Percentiles rank a stretch among this genome's conserved stretches.
phyloP scores from a whole-genome alignment of 2,329 filamentous ascomycete genomes.

The Penicillium polonicum region DNA sequence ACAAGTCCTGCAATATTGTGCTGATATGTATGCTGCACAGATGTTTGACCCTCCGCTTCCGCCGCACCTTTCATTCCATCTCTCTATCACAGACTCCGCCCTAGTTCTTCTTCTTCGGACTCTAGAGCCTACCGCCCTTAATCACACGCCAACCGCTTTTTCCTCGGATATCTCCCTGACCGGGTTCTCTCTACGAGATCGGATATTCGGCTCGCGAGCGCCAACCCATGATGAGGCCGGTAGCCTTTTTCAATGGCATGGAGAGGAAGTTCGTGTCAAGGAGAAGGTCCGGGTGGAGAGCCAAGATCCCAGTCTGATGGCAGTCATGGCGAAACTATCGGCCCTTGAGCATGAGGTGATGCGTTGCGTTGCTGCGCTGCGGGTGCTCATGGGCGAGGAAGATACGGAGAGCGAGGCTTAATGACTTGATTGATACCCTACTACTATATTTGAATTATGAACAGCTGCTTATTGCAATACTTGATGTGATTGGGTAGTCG shows the following conservation, averaged over 20 bases:
- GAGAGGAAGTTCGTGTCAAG: slow-evolving; percentile 75
- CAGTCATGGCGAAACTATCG: slow-evolving; percentile 76
- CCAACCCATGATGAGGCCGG: slow-evolving; percentile 79
- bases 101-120: slow-evolving; percentile 69
- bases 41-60: slow-evolving; percentile 64
- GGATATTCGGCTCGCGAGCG: slow-evolving; percentile 51
- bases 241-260: slow-evolving; percentile 67
- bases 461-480: neutral
- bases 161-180: slow-evolving; percentile 64
- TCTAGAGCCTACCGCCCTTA: slow-evolving; percentile 62
- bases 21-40: slow-evolving; percentile 25
- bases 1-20: slow-evolving; percentile 3
- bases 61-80: slow-evolving; percentile 68
- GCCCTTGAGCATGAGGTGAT: slow-evolving; percentile 72
- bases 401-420: slow-evolving; percentile 41
- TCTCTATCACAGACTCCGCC: slow-evolving; percentile 67
- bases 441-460: neutral
- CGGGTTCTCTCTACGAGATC: slow-evolving; percentile 59
- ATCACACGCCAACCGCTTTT: slow-evolving; percentile 63
- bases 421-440: slow-evolving; percentile 6
- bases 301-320: slow-evolving; percentile 82
- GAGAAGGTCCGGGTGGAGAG: slow-evolving; percentile 89
- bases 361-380: slow-evolving; percentile 68
- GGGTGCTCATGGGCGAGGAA: slow-evolving; percentile 72
- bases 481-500: neutral